These are phyloP conservation scores for Pseudogymnoascus sp. DNA, from an alignment of 2,329 filamentous ascomycete species.

Conservation along the genomic window DNA sequence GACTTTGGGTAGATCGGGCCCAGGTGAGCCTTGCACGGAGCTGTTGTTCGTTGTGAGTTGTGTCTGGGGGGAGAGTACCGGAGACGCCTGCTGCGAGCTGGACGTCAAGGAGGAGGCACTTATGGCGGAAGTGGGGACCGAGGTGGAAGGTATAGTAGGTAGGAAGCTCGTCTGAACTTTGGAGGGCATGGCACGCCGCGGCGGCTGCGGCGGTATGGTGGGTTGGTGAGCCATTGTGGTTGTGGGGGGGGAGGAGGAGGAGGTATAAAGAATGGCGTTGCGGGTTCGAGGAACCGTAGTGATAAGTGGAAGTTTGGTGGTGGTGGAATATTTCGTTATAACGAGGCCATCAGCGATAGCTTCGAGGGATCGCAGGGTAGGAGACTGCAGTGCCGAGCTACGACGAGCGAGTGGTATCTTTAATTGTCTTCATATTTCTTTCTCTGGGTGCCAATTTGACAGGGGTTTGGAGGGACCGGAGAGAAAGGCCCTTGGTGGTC, in stretches of 20 bases:
- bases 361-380: neutral
- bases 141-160: conserved; percentile 25
- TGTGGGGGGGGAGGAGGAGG: conserved; percentile 9
- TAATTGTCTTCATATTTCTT: conserved; percentile 5
- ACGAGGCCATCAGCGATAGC: neutral
- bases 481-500: neutral
- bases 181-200: conserved; percentile 20
- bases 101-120: conserved; percentile 47
- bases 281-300: neutral
- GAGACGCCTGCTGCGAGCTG: conserved; percentile 46
- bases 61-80: conserved; percentile 47
- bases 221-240: conserved; percentile 17
- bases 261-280: neutral
- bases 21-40: conserved; percentile 54
- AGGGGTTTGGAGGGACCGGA: neutral
- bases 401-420: neutral
- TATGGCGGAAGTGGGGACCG: conserved; percentile 43
- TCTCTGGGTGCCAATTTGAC: conserved; percentile 4
- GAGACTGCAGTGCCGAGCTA: conserved; percentile 3
- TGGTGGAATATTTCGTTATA: conserved; percentile 2
- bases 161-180: conserved; percentile 26
- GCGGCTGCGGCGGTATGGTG: conserved; percentile 15
- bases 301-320: conserved; percentile 2
- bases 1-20: conserved; percentile 33
- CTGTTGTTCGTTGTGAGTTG: conserved; percentile 46